Percentiles rank a stretch among this genome's conserved stretches.
Evolutionary conservation across 257 asterid species (phyloP).

Genomic region (Salvia hispanica): DNA sequence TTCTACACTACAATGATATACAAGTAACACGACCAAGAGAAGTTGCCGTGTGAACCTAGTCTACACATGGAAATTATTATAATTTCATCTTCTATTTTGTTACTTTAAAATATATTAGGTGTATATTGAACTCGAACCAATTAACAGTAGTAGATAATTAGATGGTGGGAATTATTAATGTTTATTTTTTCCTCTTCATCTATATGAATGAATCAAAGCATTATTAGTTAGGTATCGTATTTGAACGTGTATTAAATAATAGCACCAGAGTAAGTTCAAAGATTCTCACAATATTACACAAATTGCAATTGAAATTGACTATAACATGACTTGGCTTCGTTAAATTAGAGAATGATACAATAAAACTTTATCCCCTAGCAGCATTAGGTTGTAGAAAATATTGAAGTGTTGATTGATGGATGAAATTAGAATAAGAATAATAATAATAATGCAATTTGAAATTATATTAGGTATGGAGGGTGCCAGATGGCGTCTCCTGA

Average conservation of each 20-base stretch:
- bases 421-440: no score
- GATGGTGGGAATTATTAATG: neutral
- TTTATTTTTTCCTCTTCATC: neutral
- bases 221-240: constrained; percentile 11
- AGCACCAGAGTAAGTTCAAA: neutral
- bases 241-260: constrained; percentile 25
- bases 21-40: neutral
- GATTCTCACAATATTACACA: constrained; percentile 14
- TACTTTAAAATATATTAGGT: constrained; percentile 10
- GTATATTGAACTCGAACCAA: neutral
- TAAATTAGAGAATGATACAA: neutral
- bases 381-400: no score
- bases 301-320: neutral
- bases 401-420: no score
- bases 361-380: no score
- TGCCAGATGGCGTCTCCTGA: no score
- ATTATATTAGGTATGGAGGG: no score
- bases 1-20: constrained; percentile 7
- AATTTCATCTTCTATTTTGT: neutral
- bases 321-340: neutral
- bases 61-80: constrained; percentile 11
- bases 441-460: no score
- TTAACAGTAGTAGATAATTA: neutral
- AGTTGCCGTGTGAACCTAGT: constrained; percentile 22
- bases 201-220: neutral